Evolutionary conservation across 345 rosid species (phyloP).

Genomic region (Draba incana): DNA sequence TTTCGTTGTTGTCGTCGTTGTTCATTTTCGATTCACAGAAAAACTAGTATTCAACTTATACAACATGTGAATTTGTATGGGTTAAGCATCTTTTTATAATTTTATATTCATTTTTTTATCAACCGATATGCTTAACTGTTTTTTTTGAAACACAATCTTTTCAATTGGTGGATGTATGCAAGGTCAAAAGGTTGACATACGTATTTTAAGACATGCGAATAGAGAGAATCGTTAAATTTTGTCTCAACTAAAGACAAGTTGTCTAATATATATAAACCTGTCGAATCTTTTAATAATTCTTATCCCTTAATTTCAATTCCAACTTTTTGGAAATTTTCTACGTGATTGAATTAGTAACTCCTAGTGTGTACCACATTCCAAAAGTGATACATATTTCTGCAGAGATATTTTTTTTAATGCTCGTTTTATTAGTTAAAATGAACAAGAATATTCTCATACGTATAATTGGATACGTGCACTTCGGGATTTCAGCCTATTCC

Average conservation of each 20-base stretch:
- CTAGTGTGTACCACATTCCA: conserved; percentile 27
- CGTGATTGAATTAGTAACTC: background rate
- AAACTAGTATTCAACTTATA: conserved; percentile 10
- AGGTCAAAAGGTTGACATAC: conserved; percentile 32
- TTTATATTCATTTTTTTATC: conserved; percentile 7
- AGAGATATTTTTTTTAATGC: background rate
- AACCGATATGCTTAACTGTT: conserved; percentile 7
- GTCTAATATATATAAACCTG: background rate
- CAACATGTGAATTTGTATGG: conserved; percentile 33
- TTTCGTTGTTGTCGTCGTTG: background rate
- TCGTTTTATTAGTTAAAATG: background rate
- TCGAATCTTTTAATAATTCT: background rate
- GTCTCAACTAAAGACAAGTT: conserved; percentile 26
- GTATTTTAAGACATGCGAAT: conserved; percentile 10
- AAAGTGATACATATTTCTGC: background rate
- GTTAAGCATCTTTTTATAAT: background rate
- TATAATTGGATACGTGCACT: conserved; percentile 4
- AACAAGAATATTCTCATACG: background rate
- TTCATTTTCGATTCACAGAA: background rate
- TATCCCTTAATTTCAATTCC: background rate
- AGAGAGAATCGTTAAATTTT: conserved; percentile 4
- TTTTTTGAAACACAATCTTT: background rate
- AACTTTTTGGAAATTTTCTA: background rate
- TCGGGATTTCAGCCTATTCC: too few relatives aligned
- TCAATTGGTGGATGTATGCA: background rate